These are phyloP conservation scores for Eurotiales sp. DNA, from an alignment of 2,329 filamentous ascomycete genomes.

Conservation along the genomic window DNA sequence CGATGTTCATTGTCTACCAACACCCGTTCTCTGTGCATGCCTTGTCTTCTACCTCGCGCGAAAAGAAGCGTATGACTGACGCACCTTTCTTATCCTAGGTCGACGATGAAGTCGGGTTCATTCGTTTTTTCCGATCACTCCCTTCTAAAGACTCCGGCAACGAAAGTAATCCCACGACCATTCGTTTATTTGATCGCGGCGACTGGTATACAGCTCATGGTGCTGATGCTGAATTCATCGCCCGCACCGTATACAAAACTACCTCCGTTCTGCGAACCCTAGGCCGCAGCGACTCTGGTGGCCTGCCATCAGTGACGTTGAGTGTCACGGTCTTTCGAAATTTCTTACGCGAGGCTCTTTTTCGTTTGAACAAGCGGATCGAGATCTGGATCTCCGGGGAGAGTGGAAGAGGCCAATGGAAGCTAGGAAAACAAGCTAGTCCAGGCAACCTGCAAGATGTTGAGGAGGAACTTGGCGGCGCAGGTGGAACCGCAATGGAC, in stretches of 20 bases:
- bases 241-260: conserved; percentile 84
- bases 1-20: neutral
- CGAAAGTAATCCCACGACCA: conserved; percentile 45
- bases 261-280: conserved; percentile 91
- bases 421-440: conserved; percentile 83
- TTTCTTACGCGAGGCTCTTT: conserved; percentile 89
- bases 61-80: neutral
- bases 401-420: conserved; percentile 80
- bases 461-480: conserved; percentile 81
- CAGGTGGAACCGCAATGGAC: conserved; percentile 62
- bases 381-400: conserved; percentile 80
- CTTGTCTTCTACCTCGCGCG: no score
- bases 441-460: conserved; percentile 96
- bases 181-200: conserved; percentile 88
- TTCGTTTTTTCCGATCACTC: conserved; percentile 90
- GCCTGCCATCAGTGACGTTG: conserved; percentile 90
- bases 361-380: conserved; percentile 82
- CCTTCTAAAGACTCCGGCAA: conserved; percentile 57
- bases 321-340: conserved; percentile 92
- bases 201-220: conserved; percentile 80
- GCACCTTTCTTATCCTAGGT: conserved; percentile 61
- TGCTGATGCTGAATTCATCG: conserved; percentile 46
- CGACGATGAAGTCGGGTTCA: conserved; percentile 95
- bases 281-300: conserved; percentile 77
- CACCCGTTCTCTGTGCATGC: no score